These are phyloP conservation scores for Pythium diclinum DNA, from an alignment of 352 stramenopile genomes.

Conservation along the genomic window DNA sequence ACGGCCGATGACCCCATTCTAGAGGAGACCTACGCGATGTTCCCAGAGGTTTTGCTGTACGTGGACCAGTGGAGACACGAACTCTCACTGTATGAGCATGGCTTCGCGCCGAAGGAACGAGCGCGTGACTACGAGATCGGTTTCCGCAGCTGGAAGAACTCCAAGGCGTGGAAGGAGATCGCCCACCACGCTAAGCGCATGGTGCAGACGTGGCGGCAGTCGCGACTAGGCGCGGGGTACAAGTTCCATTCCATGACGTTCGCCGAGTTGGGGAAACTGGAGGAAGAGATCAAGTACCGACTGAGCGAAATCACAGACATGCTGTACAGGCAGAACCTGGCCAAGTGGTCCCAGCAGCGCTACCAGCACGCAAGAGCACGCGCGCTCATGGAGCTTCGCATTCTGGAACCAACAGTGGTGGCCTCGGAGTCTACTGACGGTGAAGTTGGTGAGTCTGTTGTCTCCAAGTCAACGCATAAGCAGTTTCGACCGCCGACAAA, in stretches of 20 bases:
- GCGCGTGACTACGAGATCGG: constrained; percentile 21
- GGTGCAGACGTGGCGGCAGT: constrained; percentile 26
- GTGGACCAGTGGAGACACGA: constrained; percentile 39
- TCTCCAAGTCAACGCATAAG: background rate
- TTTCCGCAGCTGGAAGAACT: constrained; percentile 18
- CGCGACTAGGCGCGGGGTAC: constrained; percentile 21
- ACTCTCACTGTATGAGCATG: constrained; percentile 18
- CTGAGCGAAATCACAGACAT: constrained; percentile 34
- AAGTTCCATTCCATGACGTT: constrained; percentile 33
- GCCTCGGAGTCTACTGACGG: background rate
- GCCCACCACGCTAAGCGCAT: constrained; percentile 24
- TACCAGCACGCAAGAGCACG: constrained; percentile 16
- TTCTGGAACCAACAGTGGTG: constrained; percentile 2
- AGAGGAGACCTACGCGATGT: constrained; percentile 40
- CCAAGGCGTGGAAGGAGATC: constrained; percentile 32
- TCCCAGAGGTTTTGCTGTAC: constrained; percentile 43
- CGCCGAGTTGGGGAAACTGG: constrained; percentile 35
- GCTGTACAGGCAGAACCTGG: constrained; percentile 47
- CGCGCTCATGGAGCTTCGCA: constrained; percentile 20
- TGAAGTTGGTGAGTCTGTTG: background rate
- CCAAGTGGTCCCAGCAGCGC: constrained; percentile 38
- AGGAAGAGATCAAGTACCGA: constrained; percentile 45
- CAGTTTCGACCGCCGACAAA: background rate
- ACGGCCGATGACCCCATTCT: constrained; percentile 17
- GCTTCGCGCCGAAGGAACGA: constrained; percentile 29